phyloP scores from a whole-genome alignment of 805 yeast species.

The Metschnikowia chrysomelidarum region DNA sequence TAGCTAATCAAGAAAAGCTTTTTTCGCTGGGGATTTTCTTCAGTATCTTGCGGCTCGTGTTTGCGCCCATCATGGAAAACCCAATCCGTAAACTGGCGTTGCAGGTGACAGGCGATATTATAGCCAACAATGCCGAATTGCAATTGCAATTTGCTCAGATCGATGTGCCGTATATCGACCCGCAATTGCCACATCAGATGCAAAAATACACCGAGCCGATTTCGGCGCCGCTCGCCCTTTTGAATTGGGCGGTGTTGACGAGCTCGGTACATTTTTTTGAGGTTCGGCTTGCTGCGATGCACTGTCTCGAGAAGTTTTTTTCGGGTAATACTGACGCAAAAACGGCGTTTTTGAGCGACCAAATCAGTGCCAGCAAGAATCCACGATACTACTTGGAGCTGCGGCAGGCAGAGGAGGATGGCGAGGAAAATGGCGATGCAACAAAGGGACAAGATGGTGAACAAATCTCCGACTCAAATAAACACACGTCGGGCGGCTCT shows the following conservation, averaged over 20 bases:
- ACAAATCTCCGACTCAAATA: background rate
- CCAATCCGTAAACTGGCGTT: constrained; percentile 66
- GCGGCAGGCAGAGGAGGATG: constrained; percentile 9
- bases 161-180: constrained; percentile 91
- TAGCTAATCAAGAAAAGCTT: constrained; percentile 58
- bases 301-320: constrained; percentile 67
- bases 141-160: constrained; percentile 74
- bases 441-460: constrained; percentile 6
- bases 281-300: constrained; percentile 69
- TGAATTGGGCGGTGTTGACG: constrained; percentile 78
- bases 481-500: background rate
- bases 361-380: constrained; percentile 43
- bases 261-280: constrained; percentile 86
- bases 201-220: constrained; percentile 38
- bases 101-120: constrained; percentile 72
- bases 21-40: constrained; percentile 62
- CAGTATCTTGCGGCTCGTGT: constrained; percentile 65
- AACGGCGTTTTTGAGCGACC: constrained; percentile 61
- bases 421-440: constrained; percentile 1
- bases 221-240: constrained; percentile 71
- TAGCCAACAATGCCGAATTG: constrained; percentile 60
- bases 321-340: constrained; percentile 61
- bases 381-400: constrained; percentile 25
- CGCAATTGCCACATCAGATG: constrained; percentile 51
- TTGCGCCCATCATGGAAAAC: constrained; percentile 62